Conservation (phyloP, 768 basidiomycete species). For the Rubroboletus pulcherrimus region DNA sequence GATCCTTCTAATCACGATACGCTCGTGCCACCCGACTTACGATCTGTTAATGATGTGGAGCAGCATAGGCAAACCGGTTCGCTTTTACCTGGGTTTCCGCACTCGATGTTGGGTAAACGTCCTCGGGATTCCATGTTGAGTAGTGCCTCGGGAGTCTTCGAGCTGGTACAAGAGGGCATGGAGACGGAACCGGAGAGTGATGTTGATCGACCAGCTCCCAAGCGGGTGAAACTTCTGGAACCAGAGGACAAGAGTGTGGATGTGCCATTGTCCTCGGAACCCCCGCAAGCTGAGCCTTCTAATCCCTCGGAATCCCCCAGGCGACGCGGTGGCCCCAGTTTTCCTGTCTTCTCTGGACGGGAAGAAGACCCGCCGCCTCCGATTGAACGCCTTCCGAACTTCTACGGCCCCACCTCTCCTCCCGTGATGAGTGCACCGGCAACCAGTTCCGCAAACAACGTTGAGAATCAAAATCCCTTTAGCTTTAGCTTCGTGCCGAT, state of each 20-base stretch:
- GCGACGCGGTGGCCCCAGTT: constrained; percentile 36
- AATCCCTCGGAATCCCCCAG: constrained; percentile 9
- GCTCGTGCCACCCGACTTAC: constrained; percentile 6
- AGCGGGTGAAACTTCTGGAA: constrained; percentile 42
- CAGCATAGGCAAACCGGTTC: constrained; percentile 12
- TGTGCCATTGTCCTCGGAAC: constrained; percentile 6
- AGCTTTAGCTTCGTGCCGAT: constrained; percentile 49
- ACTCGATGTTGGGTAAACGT: constrained; percentile 62
- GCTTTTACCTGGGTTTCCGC: constrained; percentile 38
- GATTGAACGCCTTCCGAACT: constrained; percentile 49
- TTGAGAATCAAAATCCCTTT: constrained; percentile 55
- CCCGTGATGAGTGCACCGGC: constrained; percentile 31
- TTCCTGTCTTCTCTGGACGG: constrained; percentile 47
- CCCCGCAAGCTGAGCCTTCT: constrained; percentile 16
- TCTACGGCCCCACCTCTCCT: constrained; percentile 44
- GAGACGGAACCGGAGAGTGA: constrained; percentile 38
- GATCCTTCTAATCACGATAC: constrained; percentile 21
- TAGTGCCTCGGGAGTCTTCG: constrained; percentile 39
- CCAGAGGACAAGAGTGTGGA: constrained; percentile 24
- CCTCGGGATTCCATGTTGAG: constrained; percentile 50
- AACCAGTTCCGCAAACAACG: constrained; percentile 47
- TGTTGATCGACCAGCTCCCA: constrained; percentile 47
- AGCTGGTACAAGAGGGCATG: constrained; percentile 39
- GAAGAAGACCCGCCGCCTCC: constrained; percentile 47
- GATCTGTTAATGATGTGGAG: constrained; percentile 6